Conservation (phyloP, 2,329 filamentous ascomycete species). For the Botryotinia calthae region DNA sequence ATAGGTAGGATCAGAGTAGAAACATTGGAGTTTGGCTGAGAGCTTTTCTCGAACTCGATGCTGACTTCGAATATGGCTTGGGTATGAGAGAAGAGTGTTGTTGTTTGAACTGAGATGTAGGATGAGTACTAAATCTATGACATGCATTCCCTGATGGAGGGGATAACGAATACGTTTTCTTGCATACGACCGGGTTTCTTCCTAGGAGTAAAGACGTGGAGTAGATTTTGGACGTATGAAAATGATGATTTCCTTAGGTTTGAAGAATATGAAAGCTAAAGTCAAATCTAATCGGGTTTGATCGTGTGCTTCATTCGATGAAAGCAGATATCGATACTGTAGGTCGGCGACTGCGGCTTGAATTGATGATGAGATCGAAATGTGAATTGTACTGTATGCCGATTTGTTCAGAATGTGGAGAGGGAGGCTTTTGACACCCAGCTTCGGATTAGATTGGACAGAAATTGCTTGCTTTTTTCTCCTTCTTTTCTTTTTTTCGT, state of each 20-base stretch:
- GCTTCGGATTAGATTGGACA: background rate
- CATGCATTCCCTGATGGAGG: conserved; percentile 19
- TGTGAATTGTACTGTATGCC: conserved; percentile 17
- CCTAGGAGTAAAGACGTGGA: conserved; percentile 8
- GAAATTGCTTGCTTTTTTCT: conserved; percentile 9
- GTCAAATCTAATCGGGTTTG: conserved; percentile 14
- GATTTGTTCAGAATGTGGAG: conserved; percentile 17
- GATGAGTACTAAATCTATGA: conserved; percentile 18
- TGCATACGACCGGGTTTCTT: conserved; percentile 12
- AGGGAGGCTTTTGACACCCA: conserved; percentile 11
- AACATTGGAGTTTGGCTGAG: conserved; percentile 10
- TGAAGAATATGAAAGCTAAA: background rate
- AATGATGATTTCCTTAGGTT: background rate
- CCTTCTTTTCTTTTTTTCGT: background rate
- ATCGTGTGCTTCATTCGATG: conserved; percentile 18
- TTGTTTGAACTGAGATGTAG: conserved; percentile 16
- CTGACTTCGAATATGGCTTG: conserved; percentile 4
- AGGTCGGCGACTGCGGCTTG: conserved; percentile 19
- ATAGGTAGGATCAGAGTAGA: conserved; percentile 3
- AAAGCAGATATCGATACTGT: conserved; percentile 7
- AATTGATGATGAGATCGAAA: conserved; percentile 13
- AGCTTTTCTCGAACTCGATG: conserved; percentile 3
- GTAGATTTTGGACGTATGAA: background rate
- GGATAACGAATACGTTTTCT: conserved; percentile 16
- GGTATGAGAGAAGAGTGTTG: conserved; percentile 5